These are phyloP conservation scores for Lenzites betulinus DNA, from an alignment of 768 basidiomycete genomes.

Conservation along the genomic window DNA sequence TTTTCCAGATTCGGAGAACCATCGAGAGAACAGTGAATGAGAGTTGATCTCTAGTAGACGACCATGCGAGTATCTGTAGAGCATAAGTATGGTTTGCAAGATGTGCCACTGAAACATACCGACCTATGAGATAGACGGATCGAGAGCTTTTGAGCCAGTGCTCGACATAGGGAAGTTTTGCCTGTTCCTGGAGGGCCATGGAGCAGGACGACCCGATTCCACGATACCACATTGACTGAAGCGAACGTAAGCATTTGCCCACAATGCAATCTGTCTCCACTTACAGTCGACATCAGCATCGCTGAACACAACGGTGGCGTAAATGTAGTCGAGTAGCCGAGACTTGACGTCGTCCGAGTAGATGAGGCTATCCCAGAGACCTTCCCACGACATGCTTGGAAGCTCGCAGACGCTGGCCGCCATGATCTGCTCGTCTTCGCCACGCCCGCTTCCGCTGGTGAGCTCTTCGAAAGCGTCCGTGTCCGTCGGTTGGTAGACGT, in stretches of 20 bases:
- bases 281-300: conserved; percentile 84
- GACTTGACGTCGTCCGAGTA: conserved; percentile 84
- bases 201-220: conserved; percentile 93
- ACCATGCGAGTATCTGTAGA: conserved; percentile 74
- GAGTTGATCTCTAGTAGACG: conserved; percentile 97
- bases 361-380: conserved; percentile 91
- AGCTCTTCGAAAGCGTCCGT: conserved; percentile 75
- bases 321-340: conserved; percentile 89
- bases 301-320: conserved; percentile 90
- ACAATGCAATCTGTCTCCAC: conserved; percentile 30
- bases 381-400: conserved; percentile 82
- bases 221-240: conserved; percentile 85
- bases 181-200: conserved; percentile 98
- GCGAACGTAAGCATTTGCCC: conserved; percentile 4
- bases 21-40: conserved; percentile 95
- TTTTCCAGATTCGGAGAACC: conserved; percentile 99
- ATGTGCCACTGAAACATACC: conserved; percentile 21
- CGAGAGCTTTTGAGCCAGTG: conserved; percentile 92
- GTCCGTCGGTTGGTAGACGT: conserved; percentile 84
- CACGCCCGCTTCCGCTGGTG: conserved; percentile 47
- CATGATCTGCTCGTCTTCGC: conserved; percentile 74
- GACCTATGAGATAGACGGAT: conserved; percentile 87
- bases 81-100: background rate
- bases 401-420: conserved; percentile 91
- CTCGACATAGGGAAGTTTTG: conserved; percentile 93